Conservation (phyloP, 257 asterid species). For the Voacanga thouarsii region DNA sequence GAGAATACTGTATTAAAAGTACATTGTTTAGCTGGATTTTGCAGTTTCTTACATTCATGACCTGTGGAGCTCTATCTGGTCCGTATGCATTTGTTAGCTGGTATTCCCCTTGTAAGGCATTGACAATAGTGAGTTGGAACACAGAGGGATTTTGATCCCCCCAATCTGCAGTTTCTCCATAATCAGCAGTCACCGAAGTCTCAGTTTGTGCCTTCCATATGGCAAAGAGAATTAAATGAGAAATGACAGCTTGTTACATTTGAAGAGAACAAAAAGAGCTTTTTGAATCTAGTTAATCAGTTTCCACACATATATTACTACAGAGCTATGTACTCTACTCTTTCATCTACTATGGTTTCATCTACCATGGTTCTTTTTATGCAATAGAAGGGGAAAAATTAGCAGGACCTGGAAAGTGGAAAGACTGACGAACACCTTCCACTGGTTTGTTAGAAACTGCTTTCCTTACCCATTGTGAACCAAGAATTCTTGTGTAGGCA, state of each 20-base stretch:
- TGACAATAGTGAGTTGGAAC: conserved; percentile 34
- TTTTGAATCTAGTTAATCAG: no score
- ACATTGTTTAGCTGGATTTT: not conserved
- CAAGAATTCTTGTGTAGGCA: not conserved
- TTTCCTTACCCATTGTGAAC: no score
- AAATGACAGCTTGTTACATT: no score
- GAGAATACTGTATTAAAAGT: not conserved
- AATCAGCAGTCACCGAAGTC: conserved; percentile 5
- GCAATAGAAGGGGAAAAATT: no score
- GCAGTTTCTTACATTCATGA: conserved; percentile 43
- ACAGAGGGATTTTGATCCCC: conserved; percentile 67
- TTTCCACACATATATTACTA: no score
- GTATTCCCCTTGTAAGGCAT: conserved; percentile 51
- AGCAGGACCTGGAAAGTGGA: no score
- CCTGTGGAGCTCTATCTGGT: conserved; percentile 40
- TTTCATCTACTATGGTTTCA: no score
- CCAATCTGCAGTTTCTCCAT: conserved; percentile 30
- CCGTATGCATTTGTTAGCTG: conserved; percentile 80
- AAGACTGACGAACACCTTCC: no score
- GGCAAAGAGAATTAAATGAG: not conserved
- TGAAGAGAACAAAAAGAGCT: no score
- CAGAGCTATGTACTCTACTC: no score
- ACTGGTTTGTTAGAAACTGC: no score
- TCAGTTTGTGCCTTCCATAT: conserved; percentile 12
- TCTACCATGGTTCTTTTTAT: no score